phyloP scores from a whole-genome alignment of 1,284 basidiomycete species.

The Cystobasidium pallidum region DNA sequence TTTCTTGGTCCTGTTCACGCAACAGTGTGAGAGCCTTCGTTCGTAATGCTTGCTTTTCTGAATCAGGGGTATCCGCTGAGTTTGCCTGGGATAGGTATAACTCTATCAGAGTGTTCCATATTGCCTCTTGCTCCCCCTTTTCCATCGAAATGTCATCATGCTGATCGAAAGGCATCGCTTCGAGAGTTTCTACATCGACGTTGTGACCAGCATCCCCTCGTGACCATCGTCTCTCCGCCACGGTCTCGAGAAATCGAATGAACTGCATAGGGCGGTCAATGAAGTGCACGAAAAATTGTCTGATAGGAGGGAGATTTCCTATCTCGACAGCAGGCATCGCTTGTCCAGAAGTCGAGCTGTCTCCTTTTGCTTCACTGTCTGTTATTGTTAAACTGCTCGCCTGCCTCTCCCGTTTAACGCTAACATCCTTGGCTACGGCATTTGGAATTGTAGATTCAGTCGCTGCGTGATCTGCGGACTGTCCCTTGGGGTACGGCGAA shows the following conservation, averaged over 20 bases:
- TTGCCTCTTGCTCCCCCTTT: constrained; percentile 73
- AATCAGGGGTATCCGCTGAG: constrained; percentile 7
- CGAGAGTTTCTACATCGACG: not conserved
- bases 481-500: not conserved
- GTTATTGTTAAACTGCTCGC: constrained; percentile 13
- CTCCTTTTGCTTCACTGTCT: not conserved
- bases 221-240: constrained; percentile 69
- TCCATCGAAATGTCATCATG: constrained; percentile 65
- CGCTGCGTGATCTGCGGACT: not conserved
- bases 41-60: constrained; percentile 51
- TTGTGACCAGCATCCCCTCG: not conserved
- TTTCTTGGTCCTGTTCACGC: constrained; percentile 58
- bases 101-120: constrained; percentile 96
- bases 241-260: constrained; percentile 82
- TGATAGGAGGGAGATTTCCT: constrained; percentile 68
- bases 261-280: constrained; percentile 85
- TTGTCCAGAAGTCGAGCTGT: not conserved
- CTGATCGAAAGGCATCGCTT: constrained; percentile 1
- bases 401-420: constrained; percentile 9
- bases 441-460: constrained; percentile 5
- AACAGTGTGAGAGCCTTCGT: constrained; percentile 64
- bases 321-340: not conserved
- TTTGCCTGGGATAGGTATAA: constrained; percentile 68
- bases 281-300: constrained; percentile 90
- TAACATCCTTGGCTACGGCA: constrained; percentile 47